phyloP scores from a whole-genome alignment of 805 yeast species.

The Teunomyces pallodes region DNA sequence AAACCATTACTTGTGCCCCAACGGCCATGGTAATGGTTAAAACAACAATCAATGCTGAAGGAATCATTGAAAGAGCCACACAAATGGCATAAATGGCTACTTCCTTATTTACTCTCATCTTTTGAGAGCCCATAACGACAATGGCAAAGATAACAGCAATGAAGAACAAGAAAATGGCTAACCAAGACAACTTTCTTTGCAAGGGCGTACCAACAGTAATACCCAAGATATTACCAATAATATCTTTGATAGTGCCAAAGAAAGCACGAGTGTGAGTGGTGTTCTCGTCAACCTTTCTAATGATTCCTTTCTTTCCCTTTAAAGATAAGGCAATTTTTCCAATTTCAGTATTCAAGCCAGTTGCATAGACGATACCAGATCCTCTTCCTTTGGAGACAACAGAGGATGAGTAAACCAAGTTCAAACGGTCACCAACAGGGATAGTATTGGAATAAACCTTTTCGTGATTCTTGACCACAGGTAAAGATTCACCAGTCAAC shows the following conservation, averaged over 20 bases:
- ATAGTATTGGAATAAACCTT: constrained; percentile 38
- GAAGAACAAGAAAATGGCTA: constrained; percentile 69
- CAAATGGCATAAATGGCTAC: constrained; percentile 89
- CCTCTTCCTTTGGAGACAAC: constrained; percentile 75
- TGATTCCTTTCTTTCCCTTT: constrained; percentile 37
- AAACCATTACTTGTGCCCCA: constrained; percentile 72
- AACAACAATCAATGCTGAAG: constrained; percentile 76
- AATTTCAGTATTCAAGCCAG: constrained; percentile 72
- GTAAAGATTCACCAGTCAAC: constrained; percentile 64
- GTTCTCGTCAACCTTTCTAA: constrained; percentile 41
- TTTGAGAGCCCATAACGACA: constrained; percentile 82
- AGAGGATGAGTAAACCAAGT: constrained; percentile 69
- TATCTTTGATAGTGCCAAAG: constrained; percentile 48
- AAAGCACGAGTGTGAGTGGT: constrained; percentile 48
- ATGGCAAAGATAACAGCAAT: constrained; percentile 85
- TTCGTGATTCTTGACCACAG: constrained; percentile 53
- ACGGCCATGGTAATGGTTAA: constrained; percentile 85
- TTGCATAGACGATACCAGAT: constrained; percentile 60
- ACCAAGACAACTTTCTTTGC: constrained; percentile 69
- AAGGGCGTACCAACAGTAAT: constrained; percentile 79
- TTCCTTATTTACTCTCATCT: constrained; percentile 67
- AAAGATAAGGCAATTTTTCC: constrained; percentile 69
- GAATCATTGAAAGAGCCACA: constrained; percentile 79
- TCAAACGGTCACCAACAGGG: constrained; percentile 72
- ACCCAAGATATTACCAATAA: constrained; percentile 70